These are phyloP conservation scores for Pestalotiopsis sp. DNA, from an alignment of 2,329 filamentous ascomycete genomes.

Conservation along the genomic window DNA sequence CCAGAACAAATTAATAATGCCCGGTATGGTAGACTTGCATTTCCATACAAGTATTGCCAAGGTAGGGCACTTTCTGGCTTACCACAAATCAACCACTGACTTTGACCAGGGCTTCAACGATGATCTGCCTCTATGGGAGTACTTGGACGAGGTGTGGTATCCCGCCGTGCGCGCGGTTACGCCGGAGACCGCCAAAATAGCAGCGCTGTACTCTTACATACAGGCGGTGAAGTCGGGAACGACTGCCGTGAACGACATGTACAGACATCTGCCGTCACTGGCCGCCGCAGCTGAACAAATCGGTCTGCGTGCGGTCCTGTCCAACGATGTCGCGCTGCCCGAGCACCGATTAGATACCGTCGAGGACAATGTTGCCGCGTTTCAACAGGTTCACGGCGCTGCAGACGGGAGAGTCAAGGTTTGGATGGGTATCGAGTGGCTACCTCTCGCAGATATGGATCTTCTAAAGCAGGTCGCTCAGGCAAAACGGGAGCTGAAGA, in stretches of 20 bases:
- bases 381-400: slow-evolving; percentile 16
- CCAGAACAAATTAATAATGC: slow-evolving; percentile 25
- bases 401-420: slow-evolving; percentile 22
- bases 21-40: slow-evolving; percentile 25
- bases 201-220: slow-evolving; percentile 23
- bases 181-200: slow-evolving; percentile 14
- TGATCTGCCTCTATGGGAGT: slow-evolving; percentile 25
- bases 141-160: slow-evolving; percentile 26
- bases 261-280: slow-evolving; percentile 21
- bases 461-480: slow-evolving; percentile 20
- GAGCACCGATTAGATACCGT: slow-evolving; percentile 24
- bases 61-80: slow-evolving; percentile 11
- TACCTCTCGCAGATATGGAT: slow-evolving; percentile 20
- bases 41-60: slow-evolving; percentile 27
- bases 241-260: slow-evolving; percentile 28
- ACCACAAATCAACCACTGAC: neutral
- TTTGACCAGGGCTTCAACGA: slow-evolving; percentile 21
- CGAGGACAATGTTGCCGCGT: slow-evolving; percentile 23
- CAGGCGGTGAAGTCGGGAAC: slow-evolving; percentile 24
- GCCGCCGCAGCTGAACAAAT: slow-evolving; percentile 22
- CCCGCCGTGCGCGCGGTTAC: slow-evolving; percentile 24
- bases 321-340: slow-evolving; percentile 22
- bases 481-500: slow-evolving; percentile 20
- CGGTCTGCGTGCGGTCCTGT: slow-evolving; percentile 23
- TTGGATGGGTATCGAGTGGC: slow-evolving; percentile 25